Base-by-base conservation (phyloP, 2,329 filamentous ascomycete genomes). In the Epichloe elymi region DNA sequence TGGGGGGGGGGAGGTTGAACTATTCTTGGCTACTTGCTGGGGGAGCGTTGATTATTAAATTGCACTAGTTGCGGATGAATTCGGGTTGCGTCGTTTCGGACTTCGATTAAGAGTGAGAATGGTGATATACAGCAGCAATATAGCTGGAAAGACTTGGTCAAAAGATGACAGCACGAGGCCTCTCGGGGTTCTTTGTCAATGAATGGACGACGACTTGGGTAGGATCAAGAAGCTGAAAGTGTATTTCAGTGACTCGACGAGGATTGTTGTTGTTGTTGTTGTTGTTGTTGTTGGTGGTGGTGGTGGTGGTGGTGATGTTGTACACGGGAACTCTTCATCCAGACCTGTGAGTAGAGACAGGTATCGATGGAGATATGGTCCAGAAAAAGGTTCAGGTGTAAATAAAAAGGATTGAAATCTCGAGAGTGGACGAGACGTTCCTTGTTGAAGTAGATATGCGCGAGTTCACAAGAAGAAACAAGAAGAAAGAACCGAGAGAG, bases 401-500 rank as follows among this genome's bases (percentile, higher is more conserved):
- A 64, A 75, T 74, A 64, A 72, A 73, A 20, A 68, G 67, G 71
- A 67, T 66, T 59, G 65, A 65, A 65, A 60, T 63, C 63, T 67
- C 62, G 40, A 53, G 59, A 57, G 50, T 19, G 45, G 57, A 57
- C 56, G 61, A 67, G 63, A 59, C 61, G 62, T 67, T 70, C 70
- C 71, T 65, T 69, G 49, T 52, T 67, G 64, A 61, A 62, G 60
- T 59, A 59, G 49, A 64, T 36, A 7, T 60, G 50, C 44, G 19
- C 46, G 50, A 52, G 50, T 39, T 66, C 66, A 68, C 62, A 49
- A 45, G 51, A 53, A 46, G 49, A 51, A 60, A 66, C 72, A 72
- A 69, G 66, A 72, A 72, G 68, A 65, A 72, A 70, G 70, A 73
- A 71, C 68, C 69, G 66, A 69, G 69, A 69, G 67, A 67, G 66